Evolutionary conservation across 2,329 filamentous ascomycete genomes (phyloP).

Genomic region (Cytospora piceae): DNA sequence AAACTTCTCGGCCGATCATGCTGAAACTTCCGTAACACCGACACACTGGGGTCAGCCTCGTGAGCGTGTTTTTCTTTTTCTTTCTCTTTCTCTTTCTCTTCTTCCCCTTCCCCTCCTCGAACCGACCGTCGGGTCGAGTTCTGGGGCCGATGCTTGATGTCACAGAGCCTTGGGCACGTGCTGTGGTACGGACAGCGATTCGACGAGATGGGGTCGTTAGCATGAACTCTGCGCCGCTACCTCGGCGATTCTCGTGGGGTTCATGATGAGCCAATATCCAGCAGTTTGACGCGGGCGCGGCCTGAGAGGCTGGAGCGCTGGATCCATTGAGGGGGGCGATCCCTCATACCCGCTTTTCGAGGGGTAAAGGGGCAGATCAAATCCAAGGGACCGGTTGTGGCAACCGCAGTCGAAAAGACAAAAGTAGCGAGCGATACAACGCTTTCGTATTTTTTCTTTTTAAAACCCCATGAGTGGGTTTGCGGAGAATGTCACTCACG

Average conservation of each 20-base stretch:
- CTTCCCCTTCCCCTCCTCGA: too few species aligned
- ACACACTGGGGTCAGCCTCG: not conserved
- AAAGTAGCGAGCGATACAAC: not conserved
- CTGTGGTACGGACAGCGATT: too few species aligned
- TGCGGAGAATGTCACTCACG: not conserved
- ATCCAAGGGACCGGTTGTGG: conserved; percentile 8
- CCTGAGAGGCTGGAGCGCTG: not conserved
- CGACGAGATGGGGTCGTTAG: conserved; percentile 1
- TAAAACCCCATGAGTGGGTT: not conserved
- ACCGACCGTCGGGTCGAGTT: too few species aligned
- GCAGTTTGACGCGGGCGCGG: too few species aligned
- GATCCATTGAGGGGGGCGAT: not conserved
- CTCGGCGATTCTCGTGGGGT: conserved; percentile 20
- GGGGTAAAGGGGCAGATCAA: conserved; percentile 12
- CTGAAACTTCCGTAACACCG: not conserved
- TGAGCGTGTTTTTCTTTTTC: too few species aligned
- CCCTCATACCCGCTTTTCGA: conserved; percentile 23
- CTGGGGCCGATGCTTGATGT: too few species aligned
- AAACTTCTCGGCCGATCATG: not conserved
- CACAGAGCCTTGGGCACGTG: too few species aligned
- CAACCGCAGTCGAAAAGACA: not conserved
- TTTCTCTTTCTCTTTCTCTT: too few species aligned
- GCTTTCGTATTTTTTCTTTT: not conserved
- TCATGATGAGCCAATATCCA: too few species aligned
- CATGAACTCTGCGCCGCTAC: conserved; percentile 19